Percentiles rank a stretch among this genome's conserved stretches.
Conservation (phyloP, 139 green algal species). For the Klebsormidium nitens region DNA sequence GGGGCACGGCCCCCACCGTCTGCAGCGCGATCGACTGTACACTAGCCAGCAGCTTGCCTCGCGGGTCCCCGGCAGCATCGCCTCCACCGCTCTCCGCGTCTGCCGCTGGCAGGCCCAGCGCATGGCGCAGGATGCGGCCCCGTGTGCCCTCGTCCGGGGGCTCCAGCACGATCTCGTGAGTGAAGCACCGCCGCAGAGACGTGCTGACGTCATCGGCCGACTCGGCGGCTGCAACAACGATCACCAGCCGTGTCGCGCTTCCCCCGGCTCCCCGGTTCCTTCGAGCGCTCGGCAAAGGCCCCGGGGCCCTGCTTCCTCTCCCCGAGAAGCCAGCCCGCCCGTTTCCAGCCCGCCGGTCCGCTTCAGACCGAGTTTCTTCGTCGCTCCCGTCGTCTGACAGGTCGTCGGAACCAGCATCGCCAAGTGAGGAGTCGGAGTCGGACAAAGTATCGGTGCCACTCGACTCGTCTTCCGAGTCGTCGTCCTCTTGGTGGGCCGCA, state of each 20-base stretch:
- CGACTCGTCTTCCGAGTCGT: no score
- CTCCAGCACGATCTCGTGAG: constrained; percentile 61
- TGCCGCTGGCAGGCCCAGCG: constrained; percentile 24
- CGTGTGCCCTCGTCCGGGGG: constrained; percentile 43
- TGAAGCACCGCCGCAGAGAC: constrained; percentile 72
- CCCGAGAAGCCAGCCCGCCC: not conserved
- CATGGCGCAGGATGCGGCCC: constrained; percentile 40
- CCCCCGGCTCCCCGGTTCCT: no score
- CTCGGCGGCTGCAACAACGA: constrained; percentile 53
- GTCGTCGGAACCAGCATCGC: no score
- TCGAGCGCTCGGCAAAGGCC: no score
- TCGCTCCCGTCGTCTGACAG: no score
- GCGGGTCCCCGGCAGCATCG: not conserved
- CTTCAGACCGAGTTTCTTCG: not conserved
- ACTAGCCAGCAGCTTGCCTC: not conserved
- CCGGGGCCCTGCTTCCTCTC: no score
- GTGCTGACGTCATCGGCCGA: constrained; percentile 51
- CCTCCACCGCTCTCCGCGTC: not conserved
- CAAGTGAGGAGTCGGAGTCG: no score
- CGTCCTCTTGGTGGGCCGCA: no score
- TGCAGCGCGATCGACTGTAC: constrained; percentile 46
- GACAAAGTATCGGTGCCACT: no score
- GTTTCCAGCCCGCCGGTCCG: not conserved
- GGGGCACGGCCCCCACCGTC: constrained; percentile 69
- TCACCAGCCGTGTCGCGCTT: constrained; percentile 27